A percentile compares a stretch with the other conserved stretches of the same genome.
Conservation (phyloP, 2,329 filamentous ascomycete genomes). For the Ascochyta rabiei region DNA sequence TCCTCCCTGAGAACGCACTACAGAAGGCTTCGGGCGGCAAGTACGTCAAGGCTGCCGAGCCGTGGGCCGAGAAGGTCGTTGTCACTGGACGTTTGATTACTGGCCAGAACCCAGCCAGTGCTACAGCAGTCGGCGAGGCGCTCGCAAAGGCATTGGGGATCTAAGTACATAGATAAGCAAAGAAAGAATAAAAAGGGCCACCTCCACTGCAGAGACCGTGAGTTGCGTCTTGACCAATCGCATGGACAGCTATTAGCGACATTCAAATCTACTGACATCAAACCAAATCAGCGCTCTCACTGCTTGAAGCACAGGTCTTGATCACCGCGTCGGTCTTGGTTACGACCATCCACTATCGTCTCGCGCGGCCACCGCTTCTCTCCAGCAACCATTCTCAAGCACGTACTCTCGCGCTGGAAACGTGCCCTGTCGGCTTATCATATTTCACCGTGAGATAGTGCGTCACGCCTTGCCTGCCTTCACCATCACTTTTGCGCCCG, state of each 20-base stretch:
- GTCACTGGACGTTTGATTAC: conserved; percentile 52
- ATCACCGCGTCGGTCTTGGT: not conserved
- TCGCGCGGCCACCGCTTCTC: not conserved
- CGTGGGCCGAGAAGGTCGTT: conserved; percentile 54
- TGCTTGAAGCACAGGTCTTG: too few relatives aligned
- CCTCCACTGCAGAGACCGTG: not conserved
- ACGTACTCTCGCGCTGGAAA: not conserved
- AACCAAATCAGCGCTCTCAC: too few relatives aligned
- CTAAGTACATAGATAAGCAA: conserved; percentile 11
- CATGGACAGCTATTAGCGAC: too few relatives aligned
- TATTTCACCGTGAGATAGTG: not conserved
- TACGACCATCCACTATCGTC: too few relatives aligned
- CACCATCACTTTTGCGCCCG: conserved; percentile 9
- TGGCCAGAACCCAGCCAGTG: conserved; percentile 57
- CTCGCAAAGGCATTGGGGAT: conserved; percentile 48
- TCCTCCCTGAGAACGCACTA: conserved; percentile 65
- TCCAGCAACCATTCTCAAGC: not conserved
- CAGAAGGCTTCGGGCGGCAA: conserved; percentile 57
- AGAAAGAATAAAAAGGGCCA: not conserved
- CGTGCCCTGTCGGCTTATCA: not conserved
- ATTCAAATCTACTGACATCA: too few relatives aligned
- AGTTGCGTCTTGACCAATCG: too few relatives aligned
- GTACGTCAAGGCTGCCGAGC: conserved; percentile 62
- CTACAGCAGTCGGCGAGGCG: conserved; percentile 51
- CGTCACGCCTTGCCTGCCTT: conserved; percentile 3